Conservation (phyloP, 768 basidiomycete species). For the Auricularia sp. region DNA sequence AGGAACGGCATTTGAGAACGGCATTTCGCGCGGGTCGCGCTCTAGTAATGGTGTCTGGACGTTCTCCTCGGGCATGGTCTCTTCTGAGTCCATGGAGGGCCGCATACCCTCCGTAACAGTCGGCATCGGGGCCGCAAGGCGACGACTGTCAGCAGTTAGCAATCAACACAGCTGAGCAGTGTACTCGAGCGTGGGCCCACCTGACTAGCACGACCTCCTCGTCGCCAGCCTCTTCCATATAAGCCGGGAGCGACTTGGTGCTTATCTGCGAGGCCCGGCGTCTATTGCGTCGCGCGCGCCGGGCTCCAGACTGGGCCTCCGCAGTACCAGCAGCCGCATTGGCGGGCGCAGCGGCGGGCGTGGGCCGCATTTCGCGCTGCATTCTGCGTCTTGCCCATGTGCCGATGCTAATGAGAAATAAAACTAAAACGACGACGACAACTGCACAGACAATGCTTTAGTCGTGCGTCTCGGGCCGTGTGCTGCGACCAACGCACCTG, state of each 20-base stretch:
- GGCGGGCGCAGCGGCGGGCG: slow-evolving; percentile 15
- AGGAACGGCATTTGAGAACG: slow-evolving; percentile 21
- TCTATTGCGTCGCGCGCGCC: slow-evolving; percentile 31
- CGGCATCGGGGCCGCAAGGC: slow-evolving; percentile 3
- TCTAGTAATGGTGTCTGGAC: background rate
- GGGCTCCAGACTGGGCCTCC: slow-evolving; percentile 27
- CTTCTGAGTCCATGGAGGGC: background rate
- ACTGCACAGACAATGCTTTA: background rate
- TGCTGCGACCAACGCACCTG: background rate
- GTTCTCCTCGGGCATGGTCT: background rate
- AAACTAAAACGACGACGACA: background rate
- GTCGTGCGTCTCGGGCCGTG: background rate
- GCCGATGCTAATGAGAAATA: background rate
- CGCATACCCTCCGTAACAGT: background rate
- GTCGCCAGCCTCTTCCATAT: slow-evolving; percentile 79
- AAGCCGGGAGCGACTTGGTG: slow-evolving; percentile 64
- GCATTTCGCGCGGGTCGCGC: slow-evolving; percentile 9
- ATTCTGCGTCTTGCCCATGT: background rate
- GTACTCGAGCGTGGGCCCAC: slow-evolving; percentile 20
- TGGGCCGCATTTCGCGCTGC: slow-evolving; percentile 24
- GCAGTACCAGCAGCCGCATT: slow-evolving; percentile 22
- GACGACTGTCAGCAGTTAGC: background rate
- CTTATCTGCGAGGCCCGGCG: slow-evolving; percentile 76
- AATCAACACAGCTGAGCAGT: background rate
- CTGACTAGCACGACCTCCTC: slow-evolving; percentile 63